Conservation (phyloP, 352 stramenopile species). For the Globisporangium barbulae region DNA sequence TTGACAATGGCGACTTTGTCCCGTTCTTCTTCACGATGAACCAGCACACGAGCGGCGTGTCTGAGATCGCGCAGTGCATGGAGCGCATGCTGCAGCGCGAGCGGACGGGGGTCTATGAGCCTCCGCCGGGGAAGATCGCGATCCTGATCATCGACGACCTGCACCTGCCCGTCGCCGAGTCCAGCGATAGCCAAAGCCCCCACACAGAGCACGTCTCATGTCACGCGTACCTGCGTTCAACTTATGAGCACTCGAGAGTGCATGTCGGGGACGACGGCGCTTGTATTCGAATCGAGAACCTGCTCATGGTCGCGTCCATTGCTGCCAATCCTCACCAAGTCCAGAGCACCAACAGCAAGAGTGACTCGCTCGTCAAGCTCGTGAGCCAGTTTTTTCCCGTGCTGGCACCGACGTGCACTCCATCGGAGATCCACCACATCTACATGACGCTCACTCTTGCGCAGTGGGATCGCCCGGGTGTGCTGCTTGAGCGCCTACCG, state of each 20-base stretch:
- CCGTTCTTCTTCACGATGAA: conserved; percentile 49
- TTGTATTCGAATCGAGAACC: conserved; percentile 26
- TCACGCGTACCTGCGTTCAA: conserved; percentile 32
- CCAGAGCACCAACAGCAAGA: not conserved
- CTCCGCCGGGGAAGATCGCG: conserved; percentile 48
- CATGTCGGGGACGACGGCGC: conserved; percentile 20
- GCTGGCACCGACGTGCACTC: conserved; percentile 18
- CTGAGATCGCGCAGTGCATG: conserved; percentile 34
- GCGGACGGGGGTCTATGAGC: conserved; percentile 41
- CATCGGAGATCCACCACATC: conserved; percentile 32
- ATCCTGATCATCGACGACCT: conserved; percentile 56
- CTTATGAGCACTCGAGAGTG: conserved; percentile 29
- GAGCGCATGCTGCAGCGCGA: conserved; percentile 60
- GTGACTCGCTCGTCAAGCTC: conserved; percentile 12
- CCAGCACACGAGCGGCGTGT: conserved; percentile 13
- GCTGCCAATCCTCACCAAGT: not conserved
- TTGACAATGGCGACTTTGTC: conserved; percentile 38
- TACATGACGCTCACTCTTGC: conserved; percentile 21
- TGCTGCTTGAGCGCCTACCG: conserved; percentile 14
- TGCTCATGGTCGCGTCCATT: conserved; percentile 37
- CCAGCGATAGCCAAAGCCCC: not conserved
- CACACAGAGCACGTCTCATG: conserved; percentile 14
- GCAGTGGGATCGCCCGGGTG: conserved; percentile 10
- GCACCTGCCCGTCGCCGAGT: conserved; percentile 25
- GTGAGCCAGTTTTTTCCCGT: conserved; percentile 32